A percentile compares a stretch with the other conserved stretches of the same genome.
phyloP scores from a whole-genome alignment of 176 grass and related monocot genomes.

The Otatea glauca region DNA sequence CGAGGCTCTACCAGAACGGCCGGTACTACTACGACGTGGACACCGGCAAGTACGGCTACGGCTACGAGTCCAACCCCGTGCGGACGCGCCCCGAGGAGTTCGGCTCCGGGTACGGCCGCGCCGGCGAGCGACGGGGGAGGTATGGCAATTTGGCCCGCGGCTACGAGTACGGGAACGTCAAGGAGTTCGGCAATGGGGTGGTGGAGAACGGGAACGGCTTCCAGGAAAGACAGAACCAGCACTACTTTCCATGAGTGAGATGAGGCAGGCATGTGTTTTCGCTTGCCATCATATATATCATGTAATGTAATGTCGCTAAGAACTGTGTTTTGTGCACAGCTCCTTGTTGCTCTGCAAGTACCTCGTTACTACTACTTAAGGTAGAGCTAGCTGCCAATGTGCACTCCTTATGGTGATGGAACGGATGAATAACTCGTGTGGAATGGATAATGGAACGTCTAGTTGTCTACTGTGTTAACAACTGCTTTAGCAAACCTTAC shows the following conservation, averaged over 20 bases:
- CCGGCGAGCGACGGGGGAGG: conserved; percentile 1
- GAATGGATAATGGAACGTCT: not conserved
- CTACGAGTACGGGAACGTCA: not conserved
- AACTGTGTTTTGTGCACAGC: not conserved
- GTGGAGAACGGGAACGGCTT: not conserved
- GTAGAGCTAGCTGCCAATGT: not conserved
- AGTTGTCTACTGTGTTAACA: not conserved
- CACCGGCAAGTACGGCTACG: conserved; percentile 56
- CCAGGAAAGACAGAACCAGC: conserved; percentile 30
- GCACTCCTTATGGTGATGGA: not conserved
- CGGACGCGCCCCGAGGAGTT: conserved; percentile 23
- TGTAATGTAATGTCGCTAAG: not conserved
- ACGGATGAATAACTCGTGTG: not conserved
- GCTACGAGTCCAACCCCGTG: conserved; percentile 52
- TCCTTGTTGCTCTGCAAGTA: not conserved
- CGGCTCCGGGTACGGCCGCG: conserved; percentile 38
- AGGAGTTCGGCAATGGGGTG: not conserved
- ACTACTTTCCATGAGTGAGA: conserved; percentile 43
- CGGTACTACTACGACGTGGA: conserved; percentile 61
- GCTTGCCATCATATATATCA: not conserved
- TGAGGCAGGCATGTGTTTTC: not conserved
- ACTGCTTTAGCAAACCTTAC: not conserved
- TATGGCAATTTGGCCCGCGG: not conserved
- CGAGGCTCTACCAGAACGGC: conserved; percentile 60
- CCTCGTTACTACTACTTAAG: not conserved